Evolutionary conservation across 1,284 basidiomycete genomes (phyloP), one percentile per base, ranked within the genome.

Genomic region (Fomitopsis palustris): DNA sequence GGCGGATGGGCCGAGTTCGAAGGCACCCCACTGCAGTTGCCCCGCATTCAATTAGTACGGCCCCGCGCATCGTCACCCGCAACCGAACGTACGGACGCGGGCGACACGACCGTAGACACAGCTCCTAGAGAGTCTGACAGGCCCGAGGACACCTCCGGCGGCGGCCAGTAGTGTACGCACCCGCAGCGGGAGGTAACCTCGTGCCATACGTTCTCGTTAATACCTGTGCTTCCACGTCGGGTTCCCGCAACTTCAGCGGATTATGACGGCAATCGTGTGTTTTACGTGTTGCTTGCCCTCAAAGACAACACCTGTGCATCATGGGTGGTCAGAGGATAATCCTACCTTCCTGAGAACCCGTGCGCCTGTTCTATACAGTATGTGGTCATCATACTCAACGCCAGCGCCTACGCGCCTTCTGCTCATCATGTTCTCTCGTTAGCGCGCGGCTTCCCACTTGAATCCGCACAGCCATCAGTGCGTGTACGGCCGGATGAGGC

Each of bases 1-100:
- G 84, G 86, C 3, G 87, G 87, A 0, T 88, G 84, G 87, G 79
- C 80, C 25, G 85, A 87, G 63, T 80, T 87, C 59, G 77, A 84
- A 45, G 80, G 76, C 41, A 83, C 81, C 3, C 83, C 85, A 0
- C 65, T 88, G 55, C 75, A 75, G 35, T 55, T 82, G 0, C 80
- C 84, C 3, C 78, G 73, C 37, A 74, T 81, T 41, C 70, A 77
- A 52, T 67, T 77, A 1, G 65, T 47, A 52, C 56, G 43, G 16
- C 42, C 43, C 21, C 41, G 47, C 25, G 31, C 56, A 10, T 49
- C 55, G n/a, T 33, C 59, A 8, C 21, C 59, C 17, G 21, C 59
- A 29, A 4, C 53, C 23, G 16, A 54, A 35, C 2, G 42, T 19
- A 21, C 43, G 41, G 49, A 38, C 16, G 4, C 38, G 14, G 39